Conservation (phyloP, 2,329 filamentous ascomycete species). For the Fusarium penzigii region DNA sequence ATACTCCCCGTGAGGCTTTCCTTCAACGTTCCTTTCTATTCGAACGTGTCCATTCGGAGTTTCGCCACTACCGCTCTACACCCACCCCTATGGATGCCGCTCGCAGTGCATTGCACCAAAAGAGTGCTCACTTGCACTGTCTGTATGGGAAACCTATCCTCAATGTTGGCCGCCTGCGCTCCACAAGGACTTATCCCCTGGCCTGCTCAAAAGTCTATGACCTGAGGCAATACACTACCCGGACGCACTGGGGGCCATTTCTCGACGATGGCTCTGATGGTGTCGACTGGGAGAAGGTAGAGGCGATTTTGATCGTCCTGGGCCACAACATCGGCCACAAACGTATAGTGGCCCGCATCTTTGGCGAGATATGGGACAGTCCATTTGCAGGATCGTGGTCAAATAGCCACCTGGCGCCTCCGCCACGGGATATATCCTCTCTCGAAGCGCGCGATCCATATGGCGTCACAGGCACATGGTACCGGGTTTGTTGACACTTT, state of each 20-base stretch:
- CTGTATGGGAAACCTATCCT: slow-evolving; percentile 65
- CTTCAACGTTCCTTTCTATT: slow-evolving; percentile 66
- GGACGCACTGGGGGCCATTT: slow-evolving; percentile 72
- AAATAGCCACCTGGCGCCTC: slow-evolving; percentile 46
- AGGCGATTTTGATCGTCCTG: slow-evolving; percentile 71
- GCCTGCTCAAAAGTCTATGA: slow-evolving; percentile 74
- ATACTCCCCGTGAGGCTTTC: slow-evolving; percentile 58
- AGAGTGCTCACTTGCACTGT: slow-evolving; percentile 70
- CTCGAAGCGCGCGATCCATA: slow-evolving; percentile 67
- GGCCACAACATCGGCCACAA: slow-evolving; percentile 60
- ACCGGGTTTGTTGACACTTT: slow-evolving; percentile 51
- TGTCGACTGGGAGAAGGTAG: slow-evolving; percentile 80
- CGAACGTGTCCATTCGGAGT: slow-evolving; percentile 50
- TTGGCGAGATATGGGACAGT: slow-evolving; percentile 53
- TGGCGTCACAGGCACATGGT: slow-evolving; percentile 69
- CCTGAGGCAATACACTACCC: slow-evolving; percentile 64
- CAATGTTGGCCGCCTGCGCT: slow-evolving; percentile 37
- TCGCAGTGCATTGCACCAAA: slow-evolving; percentile 49
- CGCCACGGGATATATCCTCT: slow-evolving; percentile 37
- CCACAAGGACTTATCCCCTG: slow-evolving; percentile 52
- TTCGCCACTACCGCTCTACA: slow-evolving; percentile 17
- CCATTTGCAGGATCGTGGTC: slow-evolving; percentile 59
- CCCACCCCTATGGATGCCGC: slow-evolving; percentile 7
- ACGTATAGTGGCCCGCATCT: slow-evolving; percentile 46
- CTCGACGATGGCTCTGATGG: slow-evolving; percentile 58